Evolutionary conservation across 768 basidiomycete species (phyloP), one percentile per base, ranked within the genome.

Genomic region (Mycena belliarum): DNA sequence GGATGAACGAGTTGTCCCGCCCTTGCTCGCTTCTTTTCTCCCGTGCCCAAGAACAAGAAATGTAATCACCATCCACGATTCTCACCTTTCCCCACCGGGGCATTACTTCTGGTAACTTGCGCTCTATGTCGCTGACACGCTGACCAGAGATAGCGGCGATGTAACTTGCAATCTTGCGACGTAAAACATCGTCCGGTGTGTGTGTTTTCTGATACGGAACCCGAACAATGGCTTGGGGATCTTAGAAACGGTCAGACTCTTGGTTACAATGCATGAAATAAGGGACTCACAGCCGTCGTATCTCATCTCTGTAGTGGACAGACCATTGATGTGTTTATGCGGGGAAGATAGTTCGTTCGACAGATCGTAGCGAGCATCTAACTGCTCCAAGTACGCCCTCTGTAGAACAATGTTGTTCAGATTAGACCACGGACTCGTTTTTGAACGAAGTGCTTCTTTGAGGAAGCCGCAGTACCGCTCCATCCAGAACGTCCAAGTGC

Each of bases 401-500:
- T 72, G 55, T 4, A 71, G 37, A 2, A 68, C 32, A 1, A 60
- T 55, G n/a, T 65, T 68, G 43, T 65, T 66, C 6, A 75, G 46
- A 33, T 67, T 66, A 11, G 63, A 63, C 66, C 66, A 75, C 9
- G 74, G 76, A 37, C 63, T 56, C 16, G 21, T 18, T n/a, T 57
- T 54, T 1, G 66, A 69, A n/a, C 55, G 56, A 12, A 77, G 49
- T 7, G 48, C 65, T 1, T 28, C 33, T 40, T 69, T 60, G 8
- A 76, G 62, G 8, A 35, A 52, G 0, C 72, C 73, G 63, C 73
- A 76, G 38, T 64, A 72, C 0, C 68, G 54, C 51, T 78, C 75
- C 68, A 76, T 72, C 11, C 57, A 63, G 52, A 75, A 77, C 3
- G 72, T 66, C 76, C 75, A 76, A 12, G 60, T 66, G 0, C 66